Base-by-base conservation (phyloP, 306 rosid species). In the Acacia melanoxylon region DNA sequence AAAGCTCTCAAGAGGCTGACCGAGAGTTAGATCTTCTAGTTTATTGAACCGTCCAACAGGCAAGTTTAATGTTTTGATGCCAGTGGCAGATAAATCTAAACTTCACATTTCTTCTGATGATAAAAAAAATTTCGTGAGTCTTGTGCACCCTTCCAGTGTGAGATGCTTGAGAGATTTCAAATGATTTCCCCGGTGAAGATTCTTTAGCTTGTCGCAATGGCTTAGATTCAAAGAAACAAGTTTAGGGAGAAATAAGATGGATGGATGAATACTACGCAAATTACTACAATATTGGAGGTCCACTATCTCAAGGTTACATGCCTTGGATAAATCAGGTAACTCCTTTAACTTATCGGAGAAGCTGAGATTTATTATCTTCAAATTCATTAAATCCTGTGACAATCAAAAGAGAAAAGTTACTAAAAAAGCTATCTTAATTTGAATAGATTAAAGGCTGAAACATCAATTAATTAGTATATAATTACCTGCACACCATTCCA, bases 111-210 rank as follows among this genome's bases (percentile, higher is more conserved):
- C 59, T 52, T 17, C 22, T 52, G 31, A 29, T 29, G 31, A 29
- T 29, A 29, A 29, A 1, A 29, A 29, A 29, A 52, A 52, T 15
- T 19, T 24, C 59, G 19, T 19, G 59, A 52, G 58, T 2, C 19
- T 49, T 1, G 0, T 0, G 54, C 54, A 49, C 0, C 3, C 0
- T 0, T 0, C 0, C 4, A 31, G 35, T 4, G 0, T 16, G 22
- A 52, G 59, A 52, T 17, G 8, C 59, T 52, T 52, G 22, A 52
- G 59, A 52, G 22, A 52, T 16, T 52, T 52, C 2, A 3, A 52
- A 52, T 17, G 59, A 6, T 17, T 52, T 0, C 5, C 24, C 1
- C 22, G 2, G 5, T 52, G 22, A 52, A 52, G 59, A 19, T 19
- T 52, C 59, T 19, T 52, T 52, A 52, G 20, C 17, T 52, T 17